Percentiles rank a stretch among this genome's conserved stretches.
Conservation (phyloP, 495 filamentous ascomycete genomes). For the Podospora pseudocomata region DNA sequence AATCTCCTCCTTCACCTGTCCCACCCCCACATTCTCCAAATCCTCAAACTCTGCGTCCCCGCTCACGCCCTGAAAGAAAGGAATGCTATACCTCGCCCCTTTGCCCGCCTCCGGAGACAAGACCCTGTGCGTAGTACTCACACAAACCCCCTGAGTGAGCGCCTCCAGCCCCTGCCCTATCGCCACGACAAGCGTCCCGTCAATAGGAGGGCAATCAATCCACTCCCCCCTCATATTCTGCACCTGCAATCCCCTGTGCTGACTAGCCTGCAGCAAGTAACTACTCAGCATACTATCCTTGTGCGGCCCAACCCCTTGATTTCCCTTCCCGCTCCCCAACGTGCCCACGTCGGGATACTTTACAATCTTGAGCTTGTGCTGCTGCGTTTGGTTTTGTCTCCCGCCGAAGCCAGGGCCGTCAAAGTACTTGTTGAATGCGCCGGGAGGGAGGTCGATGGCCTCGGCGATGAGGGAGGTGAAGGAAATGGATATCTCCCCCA, state of each 20-base stretch:
- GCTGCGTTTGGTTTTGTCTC: conserved; percentile 49
- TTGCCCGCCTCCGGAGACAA: conserved; percentile 57
- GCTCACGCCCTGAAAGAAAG: conserved; percentile 90
- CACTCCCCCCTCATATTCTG: conserved; percentile 77
- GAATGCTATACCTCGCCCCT: conserved; percentile 78
- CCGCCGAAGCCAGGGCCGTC: conserved; percentile 41
- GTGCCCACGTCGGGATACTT: conserved; percentile 70
- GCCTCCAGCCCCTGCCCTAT: conserved; percentile 93
- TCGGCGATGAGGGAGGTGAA: conserved; percentile 88
- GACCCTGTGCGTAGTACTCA: conserved; percentile 82
- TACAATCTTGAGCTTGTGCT: conserved; percentile 91
- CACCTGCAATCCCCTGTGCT: conserved; percentile 78
- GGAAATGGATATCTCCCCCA: conserved; percentile 63
- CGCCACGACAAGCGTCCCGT: conserved; percentile 72
- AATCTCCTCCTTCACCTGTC: conserved; percentile 64
- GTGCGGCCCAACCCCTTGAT: conserved; percentile 84
- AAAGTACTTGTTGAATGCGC: conserved; percentile 79
- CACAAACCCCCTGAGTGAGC: conserved; percentile 82
- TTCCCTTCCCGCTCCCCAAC: conserved; percentile 47
- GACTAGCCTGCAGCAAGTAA: conserved; percentile 82
- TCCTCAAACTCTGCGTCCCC: conserved; percentile 76
- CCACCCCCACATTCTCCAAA: conserved; percentile 54
- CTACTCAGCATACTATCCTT: conserved; percentile 88
- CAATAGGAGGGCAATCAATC: conserved; percentile 69
- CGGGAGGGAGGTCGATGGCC: conserved; percentile 67